Evolutionary conservation across 257 asterid genomes (phyloP), one percentile per base, ranked within the genome.

Genomic region (Solanum pennellii): DNA sequence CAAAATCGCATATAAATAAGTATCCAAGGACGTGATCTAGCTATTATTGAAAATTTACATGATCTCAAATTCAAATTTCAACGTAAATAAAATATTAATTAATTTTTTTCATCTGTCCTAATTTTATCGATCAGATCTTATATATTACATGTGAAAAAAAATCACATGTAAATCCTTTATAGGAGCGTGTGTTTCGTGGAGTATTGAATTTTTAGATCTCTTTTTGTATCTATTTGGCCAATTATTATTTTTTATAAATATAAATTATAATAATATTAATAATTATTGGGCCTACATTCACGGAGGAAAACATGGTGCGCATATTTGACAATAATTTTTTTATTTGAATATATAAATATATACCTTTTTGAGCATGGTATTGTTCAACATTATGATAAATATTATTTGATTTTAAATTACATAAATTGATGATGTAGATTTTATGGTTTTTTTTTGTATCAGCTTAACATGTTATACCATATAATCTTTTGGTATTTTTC

Each of bases 231-330:
- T 41, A 41, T 76, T 75, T 41, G 49, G 45, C 45, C 27, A 11
- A 16, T 52, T 52, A 49, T 52, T 16, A 1, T 0, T 45, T 27
- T n/a, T 68, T 27, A 49, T 49, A 47, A 66, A 25, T 12, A 45
- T 45, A 45, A 45, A 45, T 45, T 12, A 1, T 49, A 5, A 13
- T 60, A 52, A 6, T 47, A 6, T 25, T 66, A 5, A 27, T 66
- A 3, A 71, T 44, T 25, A 8, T 45, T 16, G 69, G 69, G 68
- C 85, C 85, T 80, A 80, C 85, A 80, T 3, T 49, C 69, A 45
- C 69, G 85, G 85, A 59, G 69, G 45, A 47, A 80, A 80, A 80
- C 85, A 80, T 80, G 69, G 85, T 49, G 85, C 29, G 69, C 85
- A 80, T 45, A 79, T 79, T 79, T 25, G 84, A 80, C 85, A 49